phyloP scores from a whole-genome alignment of 805 yeast genomes.

The Cyberlindnera meyerae region DNA sequence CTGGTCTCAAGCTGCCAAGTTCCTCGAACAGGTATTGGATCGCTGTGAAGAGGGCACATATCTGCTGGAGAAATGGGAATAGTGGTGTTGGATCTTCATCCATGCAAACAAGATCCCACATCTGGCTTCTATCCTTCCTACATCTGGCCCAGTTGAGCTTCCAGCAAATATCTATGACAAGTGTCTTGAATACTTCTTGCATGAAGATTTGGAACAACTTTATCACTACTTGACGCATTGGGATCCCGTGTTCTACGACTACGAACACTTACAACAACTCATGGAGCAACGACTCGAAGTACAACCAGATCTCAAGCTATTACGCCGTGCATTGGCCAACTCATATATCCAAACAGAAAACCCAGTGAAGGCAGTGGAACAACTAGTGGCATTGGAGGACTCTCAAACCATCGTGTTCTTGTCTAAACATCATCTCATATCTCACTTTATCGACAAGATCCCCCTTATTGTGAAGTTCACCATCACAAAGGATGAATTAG shows the following conservation, averaged over 20 bases:
- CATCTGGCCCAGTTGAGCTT: slow-evolving; percentile 24
- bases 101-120: slow-evolving; percentile 39
- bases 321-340: slow-evolving; percentile 44
- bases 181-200: slow-evolving; percentile 31
- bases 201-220: slow-evolving; percentile 29
- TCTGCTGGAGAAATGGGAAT: slow-evolving; percentile 52
- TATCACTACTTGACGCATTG: slow-evolving; percentile 44
- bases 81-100: slow-evolving; percentile 52
- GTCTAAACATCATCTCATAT: slow-evolving; percentile 57
- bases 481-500: slow-evolving; percentile 34
- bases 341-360: slow-evolving; percentile 55
- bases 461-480: slow-evolving; percentile 47
- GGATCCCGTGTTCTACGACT: slow-evolving; percentile 53
- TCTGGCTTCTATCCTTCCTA: slow-evolving; percentile 57
- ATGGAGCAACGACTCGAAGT: slow-evolving; percentile 40
- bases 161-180: slow-evolving; percentile 40
- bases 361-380: slow-evolving; percentile 59
- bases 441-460: slow-evolving; percentile 41
- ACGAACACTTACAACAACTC: slow-evolving; percentile 34
- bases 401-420: slow-evolving; percentile 51
- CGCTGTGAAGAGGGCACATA: slow-evolving; percentile 21
- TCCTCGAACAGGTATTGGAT: slow-evolving; percentile 39
- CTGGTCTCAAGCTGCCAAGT: slow-evolving; percentile 54
- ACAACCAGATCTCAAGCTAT: slow-evolving; percentile 23
- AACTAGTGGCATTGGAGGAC: slow-evolving; percentile 55